phyloP scores from a whole-genome alignment of 192 early-diverging fungal species.

The Gamsiella multidivaricata region DNA sequence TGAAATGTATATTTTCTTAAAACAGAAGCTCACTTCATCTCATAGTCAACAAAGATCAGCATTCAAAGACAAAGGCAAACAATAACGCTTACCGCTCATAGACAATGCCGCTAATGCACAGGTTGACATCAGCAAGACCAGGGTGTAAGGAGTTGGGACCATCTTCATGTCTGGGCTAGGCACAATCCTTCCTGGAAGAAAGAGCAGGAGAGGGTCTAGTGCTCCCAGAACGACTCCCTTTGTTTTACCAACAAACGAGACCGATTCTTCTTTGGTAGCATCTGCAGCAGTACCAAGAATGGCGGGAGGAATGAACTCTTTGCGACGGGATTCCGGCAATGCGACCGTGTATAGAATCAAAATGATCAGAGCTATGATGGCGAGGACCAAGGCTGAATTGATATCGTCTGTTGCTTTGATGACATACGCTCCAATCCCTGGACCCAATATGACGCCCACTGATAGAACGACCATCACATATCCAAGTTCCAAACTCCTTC shows the following conservation, averaged over 20 bases:
- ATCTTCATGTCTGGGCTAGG: neutral
- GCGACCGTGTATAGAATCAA: neutral
- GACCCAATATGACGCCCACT: constrained; percentile 18
- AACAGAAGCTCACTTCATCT: too few relatives aligned
- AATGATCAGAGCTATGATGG: neutral
- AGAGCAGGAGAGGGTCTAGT: constrained; percentile 20
- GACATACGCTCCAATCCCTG: neutral
- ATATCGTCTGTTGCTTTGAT: neutral
- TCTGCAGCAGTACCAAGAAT: neutral
- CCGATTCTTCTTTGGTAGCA: neutral
- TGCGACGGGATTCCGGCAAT: constrained; percentile 21
- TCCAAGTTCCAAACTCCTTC: constrained; percentile 27
- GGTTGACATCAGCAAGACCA: constrained; percentile 2
- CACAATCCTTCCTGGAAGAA: constrained; percentile 26
- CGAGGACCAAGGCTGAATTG: neutral
- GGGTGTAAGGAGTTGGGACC: constrained; percentile 12
- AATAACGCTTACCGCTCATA: too few relatives aligned
- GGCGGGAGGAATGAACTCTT: neutral
- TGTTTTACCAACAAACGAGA: neutral
- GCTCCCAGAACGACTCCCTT: neutral
- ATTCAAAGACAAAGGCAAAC: too few relatives aligned
- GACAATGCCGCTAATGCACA: constrained; percentile 10
- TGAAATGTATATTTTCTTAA: too few relatives aligned
- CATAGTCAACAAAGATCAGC: too few relatives aligned
- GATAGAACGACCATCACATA: constrained; percentile 16